phyloP scores from a whole-genome alignment of 169 alveolate genomes.

The Nephromyces sp. region DNA sequence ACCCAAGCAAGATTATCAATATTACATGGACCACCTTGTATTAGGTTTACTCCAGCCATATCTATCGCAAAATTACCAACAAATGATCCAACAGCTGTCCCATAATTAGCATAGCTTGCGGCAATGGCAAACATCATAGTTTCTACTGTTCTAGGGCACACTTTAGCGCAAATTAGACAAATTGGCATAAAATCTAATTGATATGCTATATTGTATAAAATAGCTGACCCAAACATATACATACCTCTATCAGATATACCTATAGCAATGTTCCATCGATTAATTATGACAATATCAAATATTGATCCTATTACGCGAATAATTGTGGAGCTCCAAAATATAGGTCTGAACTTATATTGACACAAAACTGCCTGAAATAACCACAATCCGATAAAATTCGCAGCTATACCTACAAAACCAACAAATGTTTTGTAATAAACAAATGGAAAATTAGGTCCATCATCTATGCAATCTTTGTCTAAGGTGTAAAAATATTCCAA shows the following conservation, averaged over 20 bases:
- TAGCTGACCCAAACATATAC: conserved; percentile 23
- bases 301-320: conserved; percentile 19
- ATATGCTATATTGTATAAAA: conserved; percentile 8
- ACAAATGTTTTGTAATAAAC: conserved; percentile 20
- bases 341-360: conserved; percentile 7
- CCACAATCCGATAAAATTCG: conserved; percentile 13
- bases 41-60: too few species aligned
- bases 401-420: conserved; percentile 9
- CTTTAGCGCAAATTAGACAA: conserved; percentile 4
- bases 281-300: conserved; percentile 11
- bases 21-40: too few species aligned
- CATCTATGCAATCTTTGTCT: conserved; percentile 11
- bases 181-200: conserved; percentile 24
- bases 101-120: conserved; percentile 16
- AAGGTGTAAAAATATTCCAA: conserved; percentile 17
- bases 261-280: conserved; percentile 6
- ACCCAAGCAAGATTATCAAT: too few species aligned
- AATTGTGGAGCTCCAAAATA: conserved; percentile 14
- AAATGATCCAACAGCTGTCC: not conserved
- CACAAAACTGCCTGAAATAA: conserved; percentile 14
- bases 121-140: conserved; percentile 11
- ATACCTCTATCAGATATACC: conserved; percentile 23
- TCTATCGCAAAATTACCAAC: too few species aligned
- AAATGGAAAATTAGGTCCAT: conserved; percentile 28
- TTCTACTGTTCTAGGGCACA: conserved; percentile 6